phyloP scores from a whole-genome alignment of 208 protist species.

The Naegleria gruberi region DNA sequence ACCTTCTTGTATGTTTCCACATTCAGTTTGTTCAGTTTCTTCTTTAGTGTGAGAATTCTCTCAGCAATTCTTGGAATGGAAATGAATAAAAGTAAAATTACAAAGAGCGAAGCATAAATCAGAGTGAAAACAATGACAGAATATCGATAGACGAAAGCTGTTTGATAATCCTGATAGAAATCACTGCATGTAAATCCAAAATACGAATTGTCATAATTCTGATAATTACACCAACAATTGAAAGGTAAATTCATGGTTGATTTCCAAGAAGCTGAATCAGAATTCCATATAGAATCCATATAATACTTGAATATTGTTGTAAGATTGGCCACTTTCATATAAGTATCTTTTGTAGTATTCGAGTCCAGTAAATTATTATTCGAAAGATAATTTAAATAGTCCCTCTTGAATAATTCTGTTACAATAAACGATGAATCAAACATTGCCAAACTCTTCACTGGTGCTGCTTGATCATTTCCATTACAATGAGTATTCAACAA shows the following conservation, averaged over 20 bases:
- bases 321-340: neutral
- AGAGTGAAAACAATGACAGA: neutral
- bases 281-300: neutral
- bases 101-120: neutral
- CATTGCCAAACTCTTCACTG: too few species aligned
- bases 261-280: neutral
- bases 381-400: neutral
- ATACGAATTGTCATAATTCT: neutral
- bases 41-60: neutral
- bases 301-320: neutral
- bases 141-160: neutral
- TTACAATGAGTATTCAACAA: too few species aligned
- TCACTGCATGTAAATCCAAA: neutral
- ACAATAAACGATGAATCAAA: too few species aligned
- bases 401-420: neutral
- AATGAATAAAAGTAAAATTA: neutral
- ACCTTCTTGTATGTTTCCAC: neutral
- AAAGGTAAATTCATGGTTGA: neutral
- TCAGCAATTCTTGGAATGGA: neutral
- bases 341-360: neutral
- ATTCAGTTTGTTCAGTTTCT: neutral
- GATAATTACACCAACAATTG: neutral
- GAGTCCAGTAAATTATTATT: neutral
- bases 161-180: neutral
- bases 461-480: too few species aligned